Evolutionary conservation across 306 rosid genomes (phyloP), one percentile per base, ranked within the genome.

Genomic region (Crataegus laevigata): DNA sequence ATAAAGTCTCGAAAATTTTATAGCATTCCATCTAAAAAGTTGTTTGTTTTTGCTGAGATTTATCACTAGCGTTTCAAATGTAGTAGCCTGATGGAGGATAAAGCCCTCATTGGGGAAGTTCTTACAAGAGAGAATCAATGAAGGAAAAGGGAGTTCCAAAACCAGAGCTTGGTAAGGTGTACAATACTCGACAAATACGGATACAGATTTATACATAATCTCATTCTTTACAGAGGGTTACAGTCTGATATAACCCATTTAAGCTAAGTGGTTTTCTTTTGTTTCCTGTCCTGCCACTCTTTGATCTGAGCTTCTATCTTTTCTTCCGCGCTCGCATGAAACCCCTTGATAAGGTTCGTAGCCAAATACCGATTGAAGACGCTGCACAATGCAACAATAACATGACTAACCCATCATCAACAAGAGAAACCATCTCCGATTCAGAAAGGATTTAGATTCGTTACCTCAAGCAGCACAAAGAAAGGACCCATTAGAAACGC

Each of bases 281-380:
- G 83, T 61, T 87, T 87, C 86, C 77, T 86, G 30, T 84, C 91
- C 57, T 84, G 61, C 96, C 96, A 93, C 75, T 91, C 87, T 74
- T 85, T 77, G 76, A 87, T 79, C 1, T 90, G 77, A 36, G 89
- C 81, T 11, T 83, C 85, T 32, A 91, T 77, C 85, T 69, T 87
- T 70, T 92, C 83, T 65, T 85, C 73, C 76, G 91, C 98, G 52
- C 69, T 86, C n/a, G 80, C 30, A 11, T 76, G 82, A 75, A 91
- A 91, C 90, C 51, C 96, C 98, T 3, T 90, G 87, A 82, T 90
- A 94, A 4, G 98, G 96, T 82, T 94, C 96, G 28, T 94, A 94
- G 79, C 85, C 88, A 57, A 90, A 47, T 26, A 77, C 25, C 26
- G 78, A 62, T 75, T 86, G 96, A 72, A 91, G 88, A 70, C 79